These are phyloP conservation scores for Naematelia encephala DNA, from an alignment of 768 basidiomycete genomes.

Conservation along the genomic window DNA sequence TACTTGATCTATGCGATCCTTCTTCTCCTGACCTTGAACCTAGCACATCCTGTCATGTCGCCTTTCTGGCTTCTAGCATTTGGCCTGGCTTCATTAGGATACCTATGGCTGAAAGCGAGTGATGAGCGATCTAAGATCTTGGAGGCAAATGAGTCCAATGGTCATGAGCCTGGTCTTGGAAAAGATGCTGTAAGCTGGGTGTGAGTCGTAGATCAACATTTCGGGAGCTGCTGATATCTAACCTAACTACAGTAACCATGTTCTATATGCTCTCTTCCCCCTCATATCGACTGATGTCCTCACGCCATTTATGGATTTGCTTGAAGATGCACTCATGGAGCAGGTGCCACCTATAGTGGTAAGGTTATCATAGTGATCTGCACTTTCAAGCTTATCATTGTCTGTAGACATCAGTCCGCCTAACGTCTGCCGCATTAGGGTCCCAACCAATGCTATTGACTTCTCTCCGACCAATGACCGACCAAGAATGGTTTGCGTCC, in stretches of 20 bases:
- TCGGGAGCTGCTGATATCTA: background rate
- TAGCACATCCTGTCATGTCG: background rate
- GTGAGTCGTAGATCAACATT: background rate
- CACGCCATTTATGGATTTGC: constrained; percentile 49
- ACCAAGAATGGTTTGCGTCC: constrained; percentile 48
- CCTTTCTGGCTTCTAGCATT: background rate
- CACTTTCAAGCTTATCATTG: background rate
- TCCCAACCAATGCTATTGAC: constrained; percentile 44
- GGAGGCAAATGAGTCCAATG: background rate
- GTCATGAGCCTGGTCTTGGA: background rate
- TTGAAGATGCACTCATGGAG: constrained; percentile 49
- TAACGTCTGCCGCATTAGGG: constrained; percentile 44
- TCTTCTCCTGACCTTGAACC: background rate
- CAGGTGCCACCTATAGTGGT: constrained; percentile 49
- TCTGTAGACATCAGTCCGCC: constrained; percentile 43
- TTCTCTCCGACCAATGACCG: constrained; percentile 44
- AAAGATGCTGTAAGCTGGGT: constrained; percentile 1
- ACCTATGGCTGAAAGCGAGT: constrained; percentile 1
- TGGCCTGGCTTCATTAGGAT: background rate
- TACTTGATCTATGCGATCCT: background rate
- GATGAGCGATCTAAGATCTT: background rate
- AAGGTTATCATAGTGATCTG: constrained; percentile 7
- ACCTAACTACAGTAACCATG: constrained; percentile 32
- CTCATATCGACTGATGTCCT: constrained; percentile 48
- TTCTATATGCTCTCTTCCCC: constrained; percentile 46